Evolutionary conservation across 331 rosid species (phyloP), one percentile per base, ranked within the genome.

Genomic region (Pyracantha coccinea): DNA sequence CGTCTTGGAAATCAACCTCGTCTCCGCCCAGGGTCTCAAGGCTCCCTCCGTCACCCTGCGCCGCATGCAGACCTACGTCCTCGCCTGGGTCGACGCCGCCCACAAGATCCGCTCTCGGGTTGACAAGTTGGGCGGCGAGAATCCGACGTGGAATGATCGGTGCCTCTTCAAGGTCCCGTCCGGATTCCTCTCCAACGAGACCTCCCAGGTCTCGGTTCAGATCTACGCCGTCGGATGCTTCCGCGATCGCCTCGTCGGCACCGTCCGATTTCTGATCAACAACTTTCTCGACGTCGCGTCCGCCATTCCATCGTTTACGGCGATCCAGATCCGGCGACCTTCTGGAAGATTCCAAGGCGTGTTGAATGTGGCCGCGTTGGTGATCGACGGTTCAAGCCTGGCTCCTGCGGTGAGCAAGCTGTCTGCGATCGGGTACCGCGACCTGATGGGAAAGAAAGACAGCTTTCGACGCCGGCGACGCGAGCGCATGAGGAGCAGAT

Each of bases 121-220:
- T 23, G 99, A 94, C 85, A 76, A 71, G 13, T 44, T 88, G 72
- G 97, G 97, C 31, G 89, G 79, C 20, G 86, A 78, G 11, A 88
- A 94, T 35, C 99, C 99, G 8, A 92, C 93, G 25, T 94, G 99
- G 99, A 90, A 94, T 81, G 99, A 94, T 80, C 91, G 83, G 32
- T 92, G 88, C 76, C 96, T 92, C 89, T 94, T 94, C 86, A 85
- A 85, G 11, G 90, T 94, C 61, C 60, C 92, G 54, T 84, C 90
- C 24, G 85, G 83, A 73, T 94, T 88, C 74, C 91, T 94, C 69
- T 73, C 93, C 76, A 70, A 87, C 70, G 95, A 88, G 6, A 92
- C 97, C 16, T 83, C 99, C 69, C 92, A 81, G 11, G 79, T 94
- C 68, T 77, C 84, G 67, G 82, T 94, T 27, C 83, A 88, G 24